These are phyloP conservation scores for Bruguiera sexangula DNA, from an alignment of 345 rosid species.

Conservation along the genomic window DNA sequence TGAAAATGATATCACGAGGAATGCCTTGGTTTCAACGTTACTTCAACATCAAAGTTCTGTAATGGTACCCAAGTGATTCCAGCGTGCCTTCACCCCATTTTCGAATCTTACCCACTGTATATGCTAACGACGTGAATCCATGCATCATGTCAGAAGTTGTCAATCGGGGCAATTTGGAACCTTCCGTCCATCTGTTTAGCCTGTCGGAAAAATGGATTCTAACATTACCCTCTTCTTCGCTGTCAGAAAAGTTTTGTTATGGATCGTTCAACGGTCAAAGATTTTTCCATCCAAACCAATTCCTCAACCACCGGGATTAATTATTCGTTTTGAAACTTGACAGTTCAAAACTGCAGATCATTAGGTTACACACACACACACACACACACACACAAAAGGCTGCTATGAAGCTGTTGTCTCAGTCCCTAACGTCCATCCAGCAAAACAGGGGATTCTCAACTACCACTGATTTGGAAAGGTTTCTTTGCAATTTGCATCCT, in stretches of 20 bases:
- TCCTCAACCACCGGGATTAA: too few species aligned
- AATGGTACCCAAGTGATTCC: not conserved
- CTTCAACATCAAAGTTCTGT: slow-evolving; percentile 21
- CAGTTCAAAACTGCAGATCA: too few species aligned
- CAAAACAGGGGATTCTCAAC: not conserved
- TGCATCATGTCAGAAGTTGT: slow-evolving; percentile 6
- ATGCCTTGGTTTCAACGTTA: slow-evolving; percentile 31
- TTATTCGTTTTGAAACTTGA: too few species aligned
- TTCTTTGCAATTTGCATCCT: slow-evolving; percentile 60
- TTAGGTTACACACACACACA: too few species aligned
- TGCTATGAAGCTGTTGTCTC: not conserved
- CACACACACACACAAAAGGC: too few species aligned
- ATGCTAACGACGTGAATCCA: slow-evolving; percentile 1
- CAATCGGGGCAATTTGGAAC: not conserved
- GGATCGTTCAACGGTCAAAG: too few species aligned
- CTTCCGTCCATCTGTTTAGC: not conserved
- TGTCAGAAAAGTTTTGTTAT: too few species aligned
- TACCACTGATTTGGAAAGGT: slow-evolving; percentile 88
- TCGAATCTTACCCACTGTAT: not conserved
- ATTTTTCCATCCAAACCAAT: too few species aligned
- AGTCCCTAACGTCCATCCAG: too few species aligned
- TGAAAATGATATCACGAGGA: slow-evolving; percentile 9
- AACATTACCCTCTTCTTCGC: not conserved
- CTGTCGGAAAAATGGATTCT: not conserved
- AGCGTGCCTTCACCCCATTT: not conserved